A percentile compares a stretch with the other conserved stretches of the same genome.
These are phyloP conservation scores for Adansonia gregorii DNA, from an alignment of 441 rosid genomes.

Conservation along the genomic window DNA sequence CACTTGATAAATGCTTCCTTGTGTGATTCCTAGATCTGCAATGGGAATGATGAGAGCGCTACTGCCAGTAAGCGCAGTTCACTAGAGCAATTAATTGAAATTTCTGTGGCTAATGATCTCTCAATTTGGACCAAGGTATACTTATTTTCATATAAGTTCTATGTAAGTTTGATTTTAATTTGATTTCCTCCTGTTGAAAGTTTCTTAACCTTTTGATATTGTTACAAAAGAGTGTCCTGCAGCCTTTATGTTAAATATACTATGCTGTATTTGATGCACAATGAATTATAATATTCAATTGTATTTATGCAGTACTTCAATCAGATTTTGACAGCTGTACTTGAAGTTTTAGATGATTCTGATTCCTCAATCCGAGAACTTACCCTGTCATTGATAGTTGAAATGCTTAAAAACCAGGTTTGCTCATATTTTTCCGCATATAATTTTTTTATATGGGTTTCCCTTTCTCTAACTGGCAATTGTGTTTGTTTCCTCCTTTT, in stretches of 20 bases:
- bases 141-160: background rate
- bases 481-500: background rate
- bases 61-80: slow-evolving; percentile 63
- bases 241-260: background rate
- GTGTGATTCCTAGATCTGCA: slow-evolving; percentile 58
- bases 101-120: slow-evolving; percentile 68
- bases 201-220: background rate
- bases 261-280: background rate
- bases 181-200: slow-evolving; percentile 14
- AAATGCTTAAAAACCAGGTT: slow-evolving; percentile 93
- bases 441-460: slow-evolving; percentile 20
- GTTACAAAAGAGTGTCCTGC: background rate
- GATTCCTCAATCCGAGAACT: slow-evolving; percentile 77
- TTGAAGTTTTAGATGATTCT: slow-evolving; percentile 86
- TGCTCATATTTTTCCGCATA: slow-evolving; percentile 4
- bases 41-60: slow-evolving; percentile 64
- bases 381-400: slow-evolving; percentile 75
- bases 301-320: slow-evolving; percentile 81
- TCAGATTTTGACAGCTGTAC: slow-evolving; percentile 96
- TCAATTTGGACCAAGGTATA: slow-evolving; percentile 79
- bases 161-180: background rate
- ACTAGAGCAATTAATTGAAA: slow-evolving; percentile 81
- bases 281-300: slow-evolving; percentile 21
- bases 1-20: slow-evolving; percentile 25
- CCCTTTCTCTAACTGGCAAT: slow-evolving; percentile 1